A percentile compares a stretch with the other conserved stretches of the same genome.
These are phyloP conservation scores for Sugiyamaella neomexicana DNA, from an alignment of 1,139 yeast genomes.

Conservation along the genomic window DNA sequence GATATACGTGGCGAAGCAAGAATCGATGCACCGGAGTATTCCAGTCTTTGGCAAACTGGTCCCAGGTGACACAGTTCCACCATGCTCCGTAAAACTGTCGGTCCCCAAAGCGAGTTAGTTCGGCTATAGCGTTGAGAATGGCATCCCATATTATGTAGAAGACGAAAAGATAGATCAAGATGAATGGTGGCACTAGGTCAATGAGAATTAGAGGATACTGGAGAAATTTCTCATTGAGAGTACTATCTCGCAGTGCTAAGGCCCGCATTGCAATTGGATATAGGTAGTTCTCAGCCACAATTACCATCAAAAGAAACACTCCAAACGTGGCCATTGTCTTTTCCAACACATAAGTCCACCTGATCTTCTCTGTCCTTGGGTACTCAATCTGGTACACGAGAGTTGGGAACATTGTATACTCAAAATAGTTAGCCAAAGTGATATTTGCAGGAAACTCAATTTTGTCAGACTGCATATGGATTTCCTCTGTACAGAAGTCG, in stretches of 20 bases:
- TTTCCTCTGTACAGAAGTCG: constrained; percentile 34
- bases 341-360: constrained; percentile 69
- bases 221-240: constrained; percentile 49
- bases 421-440: constrained; percentile 63
- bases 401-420: constrained; percentile 88
- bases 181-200: constrained; percentile 78
- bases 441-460: constrained; percentile 69
- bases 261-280: constrained; percentile 75
- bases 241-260: constrained; percentile 49
- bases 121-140: constrained; percentile 85
- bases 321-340: constrained; percentile 84
- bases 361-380: constrained; percentile 69
- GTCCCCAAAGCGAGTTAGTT: constrained; percentile 80
- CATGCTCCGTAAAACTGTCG: constrained; percentile 92
- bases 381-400: constrained; percentile 65
- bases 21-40: constrained; percentile 93
- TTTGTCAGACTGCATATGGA: constrained; percentile 36
- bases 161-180: constrained; percentile 69
- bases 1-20: constrained; percentile 88
- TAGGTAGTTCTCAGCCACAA: constrained; percentile 73
- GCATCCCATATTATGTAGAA: constrained; percentile 95
- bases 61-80: constrained; percentile 98
- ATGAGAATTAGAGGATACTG: constrained; percentile 63
- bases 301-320: constrained; percentile 76
- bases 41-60: constrained; percentile 92